These are phyloP conservation scores for Lentinus brumalis DNA, from an alignment of 768 basidiomycete genomes.

Conservation along the genomic window DNA sequence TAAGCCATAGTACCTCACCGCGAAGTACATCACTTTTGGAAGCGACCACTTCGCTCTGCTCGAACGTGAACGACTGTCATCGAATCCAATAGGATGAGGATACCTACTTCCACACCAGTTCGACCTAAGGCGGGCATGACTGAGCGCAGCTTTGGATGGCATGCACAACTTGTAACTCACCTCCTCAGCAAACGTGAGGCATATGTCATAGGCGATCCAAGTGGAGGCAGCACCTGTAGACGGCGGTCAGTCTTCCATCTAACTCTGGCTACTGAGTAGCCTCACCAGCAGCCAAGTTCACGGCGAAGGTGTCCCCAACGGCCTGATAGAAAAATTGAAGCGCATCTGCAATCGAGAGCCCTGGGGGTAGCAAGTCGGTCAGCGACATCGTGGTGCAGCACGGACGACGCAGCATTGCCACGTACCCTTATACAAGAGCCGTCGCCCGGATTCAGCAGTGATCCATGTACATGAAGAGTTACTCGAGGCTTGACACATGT, in stretches of 20 bases:
- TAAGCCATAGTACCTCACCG: neutral
- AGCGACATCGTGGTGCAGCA: neutral
- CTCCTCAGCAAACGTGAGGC: neutral
- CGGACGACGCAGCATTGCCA: neutral
- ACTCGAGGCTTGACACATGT: too few relatives aligned
- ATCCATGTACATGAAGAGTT: neutral
- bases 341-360: neutral
- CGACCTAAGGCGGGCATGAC: neutral
- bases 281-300: neutral
- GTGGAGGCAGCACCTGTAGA: neutral
- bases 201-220: neutral
- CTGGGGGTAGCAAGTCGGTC: neutral
- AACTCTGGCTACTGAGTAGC: neutral
- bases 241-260: neutral
- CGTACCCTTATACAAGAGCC: neutral
- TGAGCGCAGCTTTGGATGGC: neutral
- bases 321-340: neutral
- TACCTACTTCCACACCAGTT: neutral
- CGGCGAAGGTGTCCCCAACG: neutral
- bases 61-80: neutral
- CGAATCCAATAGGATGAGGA: neutral
- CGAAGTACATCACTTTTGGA: neutral
- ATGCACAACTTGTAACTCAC: neutral
- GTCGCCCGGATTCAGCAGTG: neutral
- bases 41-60: neutral